Evolutionary conservation across 2,329 filamentous ascomycete genomes (phyloP), one percentile per base, ranked within the genome.

Genomic region (Ophiostoma himal-ulmi): DNA sequence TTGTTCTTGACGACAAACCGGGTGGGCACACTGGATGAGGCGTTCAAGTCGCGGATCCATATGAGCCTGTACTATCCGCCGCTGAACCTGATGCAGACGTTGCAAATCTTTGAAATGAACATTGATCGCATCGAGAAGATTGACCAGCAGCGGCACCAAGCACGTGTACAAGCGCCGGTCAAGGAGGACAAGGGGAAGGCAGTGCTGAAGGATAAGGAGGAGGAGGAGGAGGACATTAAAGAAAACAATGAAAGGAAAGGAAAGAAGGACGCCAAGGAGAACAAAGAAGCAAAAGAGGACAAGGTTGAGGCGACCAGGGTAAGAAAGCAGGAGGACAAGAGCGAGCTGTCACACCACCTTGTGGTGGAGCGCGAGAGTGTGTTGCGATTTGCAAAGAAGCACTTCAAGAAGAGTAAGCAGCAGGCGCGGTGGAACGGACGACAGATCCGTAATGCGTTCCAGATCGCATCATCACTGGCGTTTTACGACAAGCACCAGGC

Each of bases 1-100:
- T 74, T 84, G 7, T 83, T 83, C 75, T 77, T 85, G 4, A 86
- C 83, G 0, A 85, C 83, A 10, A 86, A 85, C 76, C 79, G 82
- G 3, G 80, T 83, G 6, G 81, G 82, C 20, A 77, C 77, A 1
- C 79, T 85, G 3, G 83, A 85, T 68, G 82, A 82, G 70, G 83
- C 83, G 0, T 83, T 84, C 76, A 80, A 80, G 75, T 84, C 82
- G 1, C 79, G 82, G 20, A 82, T 84, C 54, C 82, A 84, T 70
- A 73, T 82, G 22, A 79, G 77, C 1, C 75, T 84, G 0, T 82
- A 81, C 76, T 83, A 83, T 70, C 75, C 70, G 13, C 69, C 69
- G 1, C 73, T 77, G 13, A 60, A 69, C 36, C 30, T 54, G 37
- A 13, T 39, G 1, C 71, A 74, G 65, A 73, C 73, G 4, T 11